A percentile compares a stretch with the other conserved stretches of the same genome.
phyloP scores from a whole-genome alignment of 805 yeast species.

The Schwanniomyces yamadae region DNA sequence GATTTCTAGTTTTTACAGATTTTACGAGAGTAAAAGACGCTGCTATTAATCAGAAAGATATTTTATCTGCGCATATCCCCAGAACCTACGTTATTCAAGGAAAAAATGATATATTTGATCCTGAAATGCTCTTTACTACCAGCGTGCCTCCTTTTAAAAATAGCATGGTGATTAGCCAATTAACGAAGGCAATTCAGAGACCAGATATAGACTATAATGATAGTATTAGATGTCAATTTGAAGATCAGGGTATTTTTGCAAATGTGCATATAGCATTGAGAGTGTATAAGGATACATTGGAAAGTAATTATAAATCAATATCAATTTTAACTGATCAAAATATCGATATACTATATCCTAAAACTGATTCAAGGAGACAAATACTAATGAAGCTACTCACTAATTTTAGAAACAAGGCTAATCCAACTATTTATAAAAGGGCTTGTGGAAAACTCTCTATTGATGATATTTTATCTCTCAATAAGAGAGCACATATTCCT shows the following conservation, averaged over 20 bases:
- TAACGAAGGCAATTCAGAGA: conserved; percentile 3
- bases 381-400: conserved; percentile 2
- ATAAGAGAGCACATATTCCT: not conserved
- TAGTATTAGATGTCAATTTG: conserved; percentile 8
- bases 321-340: conserved; percentile 3
- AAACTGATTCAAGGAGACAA: conserved; percentile 1
- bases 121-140: conserved; percentile 6
- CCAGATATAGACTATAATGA: conserved; percentile 8
- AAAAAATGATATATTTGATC: not conserved
- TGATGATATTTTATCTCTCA: not conserved
- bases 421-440: conserved; percentile 1
- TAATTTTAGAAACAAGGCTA: not conserved
- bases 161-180: conserved; percentile 4
- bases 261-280: conserved; percentile 10
- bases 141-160: conserved; percentile 8
- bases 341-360: conserved; percentile 4
- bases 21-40: conserved; percentile 9
- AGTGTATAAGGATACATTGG: conserved; percentile 9
- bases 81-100: conserved; percentile 5
- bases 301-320: conserved; percentile 8
- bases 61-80: conserved; percentile 5
- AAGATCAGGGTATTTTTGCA: conserved; percentile 10
- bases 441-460: conserved; percentile 1
- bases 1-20: conserved; percentile 12
- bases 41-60: conserved; percentile 2